These are phyloP conservation scores for Mollisia scopiformis DNA, from an alignment of 2,329 filamentous ascomycete genomes.

Conservation along the genomic window DNA sequence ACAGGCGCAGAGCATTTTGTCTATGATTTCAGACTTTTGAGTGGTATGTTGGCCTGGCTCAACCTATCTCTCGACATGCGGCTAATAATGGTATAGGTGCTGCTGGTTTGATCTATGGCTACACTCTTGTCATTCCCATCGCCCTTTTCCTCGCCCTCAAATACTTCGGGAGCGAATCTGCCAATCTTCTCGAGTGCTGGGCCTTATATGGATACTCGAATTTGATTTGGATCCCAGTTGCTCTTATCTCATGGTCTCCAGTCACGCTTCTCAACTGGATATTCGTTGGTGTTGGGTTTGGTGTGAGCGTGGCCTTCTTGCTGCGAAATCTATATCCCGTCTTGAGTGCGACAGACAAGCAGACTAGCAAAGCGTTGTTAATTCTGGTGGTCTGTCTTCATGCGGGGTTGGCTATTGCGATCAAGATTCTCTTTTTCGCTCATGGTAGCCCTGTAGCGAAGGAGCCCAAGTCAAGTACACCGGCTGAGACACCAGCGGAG, in stretches of 20 bases:
- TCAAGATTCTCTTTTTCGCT: constrained; percentile 97
- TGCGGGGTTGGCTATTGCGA: constrained; percentile 86
- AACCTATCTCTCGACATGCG: background rate
- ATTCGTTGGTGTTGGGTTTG: constrained; percentile 87
- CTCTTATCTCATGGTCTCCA: constrained; percentile 87
- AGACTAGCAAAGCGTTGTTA: constrained; percentile 86
- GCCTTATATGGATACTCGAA: constrained; percentile 96
- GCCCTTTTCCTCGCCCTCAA: constrained; percentile 84
- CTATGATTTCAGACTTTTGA: constrained; percentile 89
- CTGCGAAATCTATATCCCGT: constrained; percentile 89
- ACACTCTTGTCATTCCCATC: constrained; percentile 85
- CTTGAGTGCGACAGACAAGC: constrained; percentile 87
- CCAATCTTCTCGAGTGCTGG: constrained; percentile 94
- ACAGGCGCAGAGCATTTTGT: constrained; percentile 73
- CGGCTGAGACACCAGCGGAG: constrained; percentile 9
- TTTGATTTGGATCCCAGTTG: constrained; percentile 95
- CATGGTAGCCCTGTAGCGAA: constrained; percentile 62
- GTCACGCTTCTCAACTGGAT: constrained; percentile 88
- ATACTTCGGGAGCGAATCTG: constrained; percentile 94
- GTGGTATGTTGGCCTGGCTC: constrained; percentile 54
- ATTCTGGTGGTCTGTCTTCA: constrained; percentile 84
- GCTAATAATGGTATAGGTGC: constrained; percentile 56
- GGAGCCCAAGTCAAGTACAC: constrained; percentile 1
- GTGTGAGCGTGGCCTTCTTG: constrained; percentile 79
- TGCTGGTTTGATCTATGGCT: constrained; percentile 92